Evolutionary conservation across 78 protist species (phyloP), one percentile per base, ranked within the genome.

Genomic region (Capsaspora owczarzaki): DNA sequence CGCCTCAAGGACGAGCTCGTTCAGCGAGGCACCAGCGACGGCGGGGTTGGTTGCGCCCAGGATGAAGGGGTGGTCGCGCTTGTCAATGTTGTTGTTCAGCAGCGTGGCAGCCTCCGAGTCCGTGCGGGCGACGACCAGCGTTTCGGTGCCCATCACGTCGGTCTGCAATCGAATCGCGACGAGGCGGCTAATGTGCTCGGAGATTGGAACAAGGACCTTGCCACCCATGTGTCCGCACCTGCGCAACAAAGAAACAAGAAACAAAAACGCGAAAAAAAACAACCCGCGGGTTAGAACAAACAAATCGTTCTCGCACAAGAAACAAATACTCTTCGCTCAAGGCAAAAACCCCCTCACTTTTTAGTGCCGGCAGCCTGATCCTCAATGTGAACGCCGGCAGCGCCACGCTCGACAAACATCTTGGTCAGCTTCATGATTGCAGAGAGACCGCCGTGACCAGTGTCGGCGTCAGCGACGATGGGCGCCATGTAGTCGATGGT

Each of bases 381-480:
- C 86, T 94, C 97, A 63, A 91, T 81, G 89, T 94, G 97, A 41
- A 94, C 86, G 10, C 93, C 97, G 47, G 95, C 86, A 2, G 97
- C 97, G 51, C 97, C 97, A 31, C 91, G 86, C 77, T 94, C 95
- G 72, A 91, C 82, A 82, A 92, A 85, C 79, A 87, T 40, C 93
- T 90, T 94, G 76, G 89, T 89, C 43, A 94, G 77, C 81, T 92
- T 92, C 89, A 90, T 92, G 51, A 90, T 90, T 29, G 93, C 93
- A 25, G 93, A 82, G 74, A 90, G 82, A 10, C 97, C 97, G 74
- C 97, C 97, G 82, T 90, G 93, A 68, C 97, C 97, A 14, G 97
- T 93, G 89, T 94, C 97, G 49, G 92, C 97, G 74, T 94, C 97
- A 40, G 97, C 95, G 68, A 94, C 86, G 85, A 94, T 92, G 44